phyloP scores from a whole-genome alignment of 306 rosid genomes.

The Dalbergia cultrata region DNA sequence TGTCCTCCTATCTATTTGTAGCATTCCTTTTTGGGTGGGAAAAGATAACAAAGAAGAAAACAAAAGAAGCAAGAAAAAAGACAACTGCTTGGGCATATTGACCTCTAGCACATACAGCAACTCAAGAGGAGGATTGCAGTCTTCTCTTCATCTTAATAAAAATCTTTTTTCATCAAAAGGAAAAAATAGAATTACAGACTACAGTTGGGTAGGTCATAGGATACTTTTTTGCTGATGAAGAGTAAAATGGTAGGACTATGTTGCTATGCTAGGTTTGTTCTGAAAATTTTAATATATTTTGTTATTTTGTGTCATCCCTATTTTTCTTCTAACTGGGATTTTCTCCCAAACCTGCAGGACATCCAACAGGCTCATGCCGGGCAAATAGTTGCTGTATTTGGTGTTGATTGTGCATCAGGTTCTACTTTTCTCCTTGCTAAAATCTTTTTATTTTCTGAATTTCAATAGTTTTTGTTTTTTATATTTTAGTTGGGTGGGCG shows the following conservation, averaged over 20 bases:
- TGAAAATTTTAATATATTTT: slow-evolving; percentile 1
- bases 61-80: no score
- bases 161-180: background rate
- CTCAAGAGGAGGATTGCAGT: background rate
- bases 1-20: background rate
- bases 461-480: background rate
- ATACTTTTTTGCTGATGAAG: slow-evolving; percentile 14
- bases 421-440: slow-evolving; percentile 42
- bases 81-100: no score
- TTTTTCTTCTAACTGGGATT: slow-evolving; percentile 21
- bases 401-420: slow-evolving; percentile 99
- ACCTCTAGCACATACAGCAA: no score
- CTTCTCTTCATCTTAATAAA: background rate
- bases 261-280: slow-evolving; percentile 4
- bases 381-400: slow-evolving; percentile 98
- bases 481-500: slow-evolving; percentile 10
- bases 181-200: slow-evolving; percentile 14
- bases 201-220: background rate
- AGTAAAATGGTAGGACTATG: slow-evolving; percentile 20
- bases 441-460: slow-evolving; percentile 26
- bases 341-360: slow-evolving; percentile 63
- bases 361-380: slow-evolving; percentile 99
- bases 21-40: no score
- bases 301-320: slow-evolving; percentile 15
- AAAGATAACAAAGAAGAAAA: no score